These are phyloP conservation scores for Colletotrichum phormii DNA, from an alignment of 2,329 filamentous ascomycete species.

Conservation along the genomic window DNA sequence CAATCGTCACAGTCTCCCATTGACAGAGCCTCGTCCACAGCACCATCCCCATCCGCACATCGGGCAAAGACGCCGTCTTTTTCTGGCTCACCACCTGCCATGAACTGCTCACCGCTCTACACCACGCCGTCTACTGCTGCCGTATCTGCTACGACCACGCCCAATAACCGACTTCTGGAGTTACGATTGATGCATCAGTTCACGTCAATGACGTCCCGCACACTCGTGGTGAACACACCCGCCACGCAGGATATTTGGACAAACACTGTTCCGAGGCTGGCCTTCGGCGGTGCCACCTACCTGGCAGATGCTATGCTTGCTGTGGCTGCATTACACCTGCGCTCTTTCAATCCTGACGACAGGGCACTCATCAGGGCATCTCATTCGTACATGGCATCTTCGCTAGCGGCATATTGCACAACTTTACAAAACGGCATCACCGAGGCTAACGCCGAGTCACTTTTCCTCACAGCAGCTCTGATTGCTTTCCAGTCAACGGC, in stretches of 20 bases:
- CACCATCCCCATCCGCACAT: constrained; percentile 40
- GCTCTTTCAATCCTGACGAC: constrained; percentile 67
- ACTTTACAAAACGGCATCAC: constrained; percentile 68
- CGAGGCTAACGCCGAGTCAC: constrained; percentile 68
- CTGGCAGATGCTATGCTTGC: constrained; percentile 73
- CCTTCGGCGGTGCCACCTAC: constrained; percentile 68
- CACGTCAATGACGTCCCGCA: constrained; percentile 69
- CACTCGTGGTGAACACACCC: constrained; percentile 65
- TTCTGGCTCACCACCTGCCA: constrained; percentile 29
- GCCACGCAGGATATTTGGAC: constrained; percentile 69
- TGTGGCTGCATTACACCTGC: constrained; percentile 72
- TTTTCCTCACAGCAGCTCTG: constrained; percentile 72
- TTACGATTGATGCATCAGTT: constrained; percentile 74
- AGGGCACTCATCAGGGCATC: constrained; percentile 70
- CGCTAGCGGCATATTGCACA: constrained; percentile 69
- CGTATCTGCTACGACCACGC: constrained; percentile 46
- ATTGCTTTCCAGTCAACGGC: constrained; percentile 77
- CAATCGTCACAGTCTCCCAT: constrained; percentile 40
- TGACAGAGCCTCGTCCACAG: constrained; percentile 40
- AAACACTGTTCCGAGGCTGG: constrained; percentile 68
- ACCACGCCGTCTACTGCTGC: constrained; percentile 45
- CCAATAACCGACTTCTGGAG: constrained; percentile 65
- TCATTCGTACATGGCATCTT: constrained; percentile 74
- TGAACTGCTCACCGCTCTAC: constrained; percentile 49
- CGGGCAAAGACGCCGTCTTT: constrained; percentile 39